phyloP scores from a whole-genome alignment of 345 rosid species.

The Eucalyptus tenuipes region DNA sequence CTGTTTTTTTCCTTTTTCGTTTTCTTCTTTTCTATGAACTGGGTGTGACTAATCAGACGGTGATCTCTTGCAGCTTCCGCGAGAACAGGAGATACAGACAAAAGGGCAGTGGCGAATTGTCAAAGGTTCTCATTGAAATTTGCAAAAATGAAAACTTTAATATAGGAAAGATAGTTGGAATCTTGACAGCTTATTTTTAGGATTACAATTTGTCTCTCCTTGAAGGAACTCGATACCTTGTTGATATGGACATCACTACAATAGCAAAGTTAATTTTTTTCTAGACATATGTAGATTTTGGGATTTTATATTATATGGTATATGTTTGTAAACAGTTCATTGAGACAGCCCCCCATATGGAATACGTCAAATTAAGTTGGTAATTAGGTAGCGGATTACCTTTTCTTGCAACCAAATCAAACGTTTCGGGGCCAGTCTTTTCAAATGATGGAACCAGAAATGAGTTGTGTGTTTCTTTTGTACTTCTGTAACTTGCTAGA shows the following conservation, averaged over 20 bases:
- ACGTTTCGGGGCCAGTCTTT: neutral
- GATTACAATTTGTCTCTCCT: neutral
- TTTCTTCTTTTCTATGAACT: neutral
- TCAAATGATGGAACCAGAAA: neutral
- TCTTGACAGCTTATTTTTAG: neutral
- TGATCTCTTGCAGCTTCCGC: neutral
- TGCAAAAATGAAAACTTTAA: neutral
- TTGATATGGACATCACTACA: neutral
- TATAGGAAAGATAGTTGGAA: neutral
- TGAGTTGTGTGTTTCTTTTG: neutral
- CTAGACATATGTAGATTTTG: neutral
- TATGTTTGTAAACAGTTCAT: neutral
- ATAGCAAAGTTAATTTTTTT: neutral
- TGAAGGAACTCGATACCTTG: neutral
- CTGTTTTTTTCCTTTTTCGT: neutral
- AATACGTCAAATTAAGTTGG: neutral
- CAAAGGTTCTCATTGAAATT: neutral
- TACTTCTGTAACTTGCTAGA: neutral
- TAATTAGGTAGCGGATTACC: neutral
- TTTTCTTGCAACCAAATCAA: neutral
- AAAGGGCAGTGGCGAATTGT: neutral
- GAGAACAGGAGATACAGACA: neutral
- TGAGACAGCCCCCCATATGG: neutral
- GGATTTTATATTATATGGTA: neutral
- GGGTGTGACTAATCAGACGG: neutral